Percentiles rank a stretch among this genome's conserved stretches.
phyloP scores from a whole-genome alignment of 2,329 filamentous ascomycete genomes.

The Apiospora pterosperma region DNA sequence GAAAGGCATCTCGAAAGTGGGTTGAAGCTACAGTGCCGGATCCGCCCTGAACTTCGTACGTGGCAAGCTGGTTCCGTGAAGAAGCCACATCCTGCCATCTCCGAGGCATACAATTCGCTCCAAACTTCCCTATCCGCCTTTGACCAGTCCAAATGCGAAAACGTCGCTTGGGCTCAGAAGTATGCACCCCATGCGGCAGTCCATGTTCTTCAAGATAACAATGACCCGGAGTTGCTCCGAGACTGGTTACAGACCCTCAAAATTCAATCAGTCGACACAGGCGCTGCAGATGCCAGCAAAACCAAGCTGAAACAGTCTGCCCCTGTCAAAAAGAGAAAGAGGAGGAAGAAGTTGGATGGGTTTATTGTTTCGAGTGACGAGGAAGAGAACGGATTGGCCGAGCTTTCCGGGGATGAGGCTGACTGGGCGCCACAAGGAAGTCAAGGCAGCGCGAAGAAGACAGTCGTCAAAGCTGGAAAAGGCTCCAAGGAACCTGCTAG shows the following conservation, averaged over 20 bases:
- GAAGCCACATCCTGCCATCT: constrained; percentile 55
- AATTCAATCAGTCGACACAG: constrained; percentile 72
- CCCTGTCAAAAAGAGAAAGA: constrained; percentile 57
- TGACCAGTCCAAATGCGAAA: constrained; percentile 74
- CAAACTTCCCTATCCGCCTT: constrained; percentile 68
- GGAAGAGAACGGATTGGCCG: constrained; percentile 66
- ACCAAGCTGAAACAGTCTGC: constrained; percentile 25
- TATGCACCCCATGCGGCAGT: constrained; percentile 69
- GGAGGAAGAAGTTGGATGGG: constrained; percentile 71
- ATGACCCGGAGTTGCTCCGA: constrained; percentile 66
- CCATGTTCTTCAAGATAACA: constrained; percentile 73
- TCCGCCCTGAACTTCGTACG: constrained; percentile 44
- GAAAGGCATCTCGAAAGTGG: constrained; percentile 57
- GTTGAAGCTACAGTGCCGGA: constrained; percentile 45
- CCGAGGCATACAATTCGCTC: constrained; percentile 57
- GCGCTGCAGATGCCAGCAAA: constrained; percentile 35
- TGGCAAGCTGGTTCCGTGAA: constrained; percentile 7
- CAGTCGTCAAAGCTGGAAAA: constrained; percentile 48
- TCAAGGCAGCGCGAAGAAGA: constrained; percentile 43
- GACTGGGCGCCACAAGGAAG: constrained; percentile 36
- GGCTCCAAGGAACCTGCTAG: constrained; percentile 42
- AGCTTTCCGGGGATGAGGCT: constrained; percentile 60
- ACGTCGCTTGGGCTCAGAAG: constrained; percentile 73
- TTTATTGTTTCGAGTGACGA: constrained; percentile 81
- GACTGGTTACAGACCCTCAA: constrained; percentile 79